Base-by-base conservation (phyloP, 768 basidiomycete genomes). In the Serendipita sp. region DNA sequence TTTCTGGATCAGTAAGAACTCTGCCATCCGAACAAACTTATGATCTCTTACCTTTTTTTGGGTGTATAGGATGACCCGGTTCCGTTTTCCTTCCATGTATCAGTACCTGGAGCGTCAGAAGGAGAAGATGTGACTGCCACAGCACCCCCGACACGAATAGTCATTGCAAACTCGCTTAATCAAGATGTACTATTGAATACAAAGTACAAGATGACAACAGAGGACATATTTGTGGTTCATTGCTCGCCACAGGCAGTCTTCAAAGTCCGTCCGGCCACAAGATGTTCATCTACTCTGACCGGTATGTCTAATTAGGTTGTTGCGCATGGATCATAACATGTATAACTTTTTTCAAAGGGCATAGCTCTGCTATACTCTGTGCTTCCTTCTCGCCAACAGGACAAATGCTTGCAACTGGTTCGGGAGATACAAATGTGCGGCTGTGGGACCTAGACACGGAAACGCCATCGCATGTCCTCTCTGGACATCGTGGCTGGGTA, bases 211-310 rank as follows among this genome's bases (percentile, higher is more conserved):
- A 89, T 91, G 68, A 86, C 89, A 0, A 79, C 83, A 7, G 95
- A 99, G 80, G 92, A 91, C 71, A 80, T 93, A 8, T 84, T 98
- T 65, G 79, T 89, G 62, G 81, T 98, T 30, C 83, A 86, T 69
- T 98, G 95, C 74, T 85, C 94, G 32, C 95, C 95, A 7, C 94
- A 99, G 73, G 91, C 93, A 51, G 88, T 98, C 3, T 99, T 96
- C 75, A 84, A 85, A 66, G 94, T 99, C 32, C 80, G 94, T 68
- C 91, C 91, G 28, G 92, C 96, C 10, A 93, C 92, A 35, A 77
- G 96, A 70, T 99, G 95, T 73, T 95, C 91, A 16, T 89, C 91
- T 2, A 95, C 92, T 7, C 78, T 97, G 35, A 86, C 87, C 66
- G 92, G 90, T 86, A 70, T 65, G 79, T 74, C 36, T 13, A 41